phyloP scores from a whole-genome alignment of 345 rosid species.

The Eucalyptus shirleyi region DNA sequence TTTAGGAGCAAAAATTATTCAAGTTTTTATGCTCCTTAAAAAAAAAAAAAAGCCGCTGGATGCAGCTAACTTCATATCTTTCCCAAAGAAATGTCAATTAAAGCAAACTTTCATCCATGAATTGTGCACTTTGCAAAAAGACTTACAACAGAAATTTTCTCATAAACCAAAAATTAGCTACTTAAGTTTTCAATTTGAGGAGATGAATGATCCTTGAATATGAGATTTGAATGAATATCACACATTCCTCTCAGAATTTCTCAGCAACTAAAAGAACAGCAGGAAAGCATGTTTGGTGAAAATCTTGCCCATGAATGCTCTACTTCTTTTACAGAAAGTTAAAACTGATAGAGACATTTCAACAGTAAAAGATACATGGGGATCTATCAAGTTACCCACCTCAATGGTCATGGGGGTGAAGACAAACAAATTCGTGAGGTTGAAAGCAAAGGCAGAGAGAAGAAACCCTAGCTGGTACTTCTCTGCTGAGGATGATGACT shows the following conservation, averaged over 20 bases:
- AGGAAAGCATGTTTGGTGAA: background rate
- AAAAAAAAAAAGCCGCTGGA: background rate
- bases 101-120: background rate
- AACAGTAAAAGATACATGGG: background rate
- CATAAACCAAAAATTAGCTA: background rate
- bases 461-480: constrained; percentile 94
- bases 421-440: constrained; percentile 74
- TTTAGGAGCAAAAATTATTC: background rate
- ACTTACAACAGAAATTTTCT: background rate
- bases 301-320: background rate
- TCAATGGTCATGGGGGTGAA: constrained; percentile 93
- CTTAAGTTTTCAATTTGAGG: background rate
- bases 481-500: constrained; percentile 50
- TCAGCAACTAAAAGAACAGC: background rate
- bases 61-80: background rate
- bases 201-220: background rate
- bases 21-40: background rate
- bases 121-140: background rate
- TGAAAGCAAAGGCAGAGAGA: constrained; percentile 69
- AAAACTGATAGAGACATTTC: background rate
- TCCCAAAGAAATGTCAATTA: background rate
- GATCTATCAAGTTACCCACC: constrained; percentile 14
- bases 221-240: background rate
- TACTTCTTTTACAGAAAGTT: background rate
- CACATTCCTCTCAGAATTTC: background rate